These are phyloP conservation scores for Diaporthe vaccinii DNA, from an alignment of 2,329 filamentous ascomycete genomes.

Conservation along the genomic window DNA sequence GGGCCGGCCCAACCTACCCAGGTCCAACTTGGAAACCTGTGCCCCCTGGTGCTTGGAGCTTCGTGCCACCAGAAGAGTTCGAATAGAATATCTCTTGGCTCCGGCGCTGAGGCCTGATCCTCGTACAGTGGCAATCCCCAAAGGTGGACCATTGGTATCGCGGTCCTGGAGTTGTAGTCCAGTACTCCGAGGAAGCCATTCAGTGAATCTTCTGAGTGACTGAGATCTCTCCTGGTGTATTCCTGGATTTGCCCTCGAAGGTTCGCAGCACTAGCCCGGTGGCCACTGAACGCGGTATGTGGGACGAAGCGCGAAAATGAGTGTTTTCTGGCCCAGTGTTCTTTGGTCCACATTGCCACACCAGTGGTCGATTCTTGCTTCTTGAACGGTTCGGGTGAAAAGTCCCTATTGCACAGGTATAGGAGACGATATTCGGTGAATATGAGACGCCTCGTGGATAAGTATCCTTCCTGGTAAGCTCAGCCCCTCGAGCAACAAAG, in stretches of 20 bases:
- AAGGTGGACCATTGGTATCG: neutral
- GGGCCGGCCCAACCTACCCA: neutral
- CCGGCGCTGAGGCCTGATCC: neutral
- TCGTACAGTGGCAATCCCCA: conserved; percentile 4
- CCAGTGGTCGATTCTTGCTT: neutral
- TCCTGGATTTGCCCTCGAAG: neutral
- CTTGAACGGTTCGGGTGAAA: neutral
- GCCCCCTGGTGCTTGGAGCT: neutral
- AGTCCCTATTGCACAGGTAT: neutral
- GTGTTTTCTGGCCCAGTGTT: neutral
- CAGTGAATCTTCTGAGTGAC: neutral
- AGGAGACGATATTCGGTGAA: neutral
- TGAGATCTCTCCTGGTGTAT: neutral
- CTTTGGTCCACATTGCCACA: neutral
- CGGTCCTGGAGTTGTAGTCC: neutral
- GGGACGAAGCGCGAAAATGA: neutral
- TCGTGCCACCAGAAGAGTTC: conserved; percentile 10
- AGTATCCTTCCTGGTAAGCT: conserved; percentile 1
- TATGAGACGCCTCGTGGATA: conserved; percentile 1
- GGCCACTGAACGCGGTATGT: neutral
- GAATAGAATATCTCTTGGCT: conserved; percentile 2
- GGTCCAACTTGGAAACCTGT: neutral
- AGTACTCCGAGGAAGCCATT: neutral
- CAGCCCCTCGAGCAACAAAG: neutral
- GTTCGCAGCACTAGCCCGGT: neutral